phyloP scores from a whole-genome alignment of 2,329 filamentous ascomycete species.

The Fusarium phyllophilum region DNA sequence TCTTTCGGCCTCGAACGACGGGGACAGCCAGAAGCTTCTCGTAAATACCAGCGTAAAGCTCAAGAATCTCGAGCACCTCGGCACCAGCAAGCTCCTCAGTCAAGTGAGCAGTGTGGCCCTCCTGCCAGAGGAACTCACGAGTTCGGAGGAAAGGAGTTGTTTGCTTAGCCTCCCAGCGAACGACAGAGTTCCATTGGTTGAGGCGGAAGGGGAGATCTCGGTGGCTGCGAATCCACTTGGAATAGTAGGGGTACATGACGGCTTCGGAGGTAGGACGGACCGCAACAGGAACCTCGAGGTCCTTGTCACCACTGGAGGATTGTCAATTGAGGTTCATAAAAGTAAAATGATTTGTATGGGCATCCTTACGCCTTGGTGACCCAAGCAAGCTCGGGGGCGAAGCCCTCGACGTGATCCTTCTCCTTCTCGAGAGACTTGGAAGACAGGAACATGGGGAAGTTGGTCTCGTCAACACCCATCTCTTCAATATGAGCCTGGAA shows the following conservation, averaged over 20 bases:
- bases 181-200: conserved; percentile 96
- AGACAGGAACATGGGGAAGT: conserved; percentile 96
- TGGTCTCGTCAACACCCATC: conserved; percentile 93
- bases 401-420: conserved; percentile 98
- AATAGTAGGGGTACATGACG: conserved; percentile 96
- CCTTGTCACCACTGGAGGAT: conserved; percentile 78
- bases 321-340: conserved; percentile 17
- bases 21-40: conserved; percentile 94
- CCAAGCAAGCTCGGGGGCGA: conserved; percentile 92
- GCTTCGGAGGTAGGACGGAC: conserved; percentile 76
- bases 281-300: conserved; percentile 82
- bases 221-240: conserved; percentile 97
- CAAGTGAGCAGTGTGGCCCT: conserved; percentile 90
- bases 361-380: conserved; percentile 79
- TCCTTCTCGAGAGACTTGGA: conserved; percentile 87
- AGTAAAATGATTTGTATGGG: background rate
- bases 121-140: conserved; percentile 97
- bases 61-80: conserved; percentile 92
- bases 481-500: conserved; percentile 82
- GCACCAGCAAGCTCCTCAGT: conserved; percentile 82
- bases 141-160: conserved; percentile 87
- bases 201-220: conserved; percentile 92
- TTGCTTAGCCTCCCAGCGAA: conserved; percentile 98
- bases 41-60: conserved; percentile 92
- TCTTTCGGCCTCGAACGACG: conserved; percentile 93